These are phyloP conservation scores for Baudoinia panamericana DNA, from an alignment of 495 filamentous ascomycete species.

Conservation along the genomic window DNA sequence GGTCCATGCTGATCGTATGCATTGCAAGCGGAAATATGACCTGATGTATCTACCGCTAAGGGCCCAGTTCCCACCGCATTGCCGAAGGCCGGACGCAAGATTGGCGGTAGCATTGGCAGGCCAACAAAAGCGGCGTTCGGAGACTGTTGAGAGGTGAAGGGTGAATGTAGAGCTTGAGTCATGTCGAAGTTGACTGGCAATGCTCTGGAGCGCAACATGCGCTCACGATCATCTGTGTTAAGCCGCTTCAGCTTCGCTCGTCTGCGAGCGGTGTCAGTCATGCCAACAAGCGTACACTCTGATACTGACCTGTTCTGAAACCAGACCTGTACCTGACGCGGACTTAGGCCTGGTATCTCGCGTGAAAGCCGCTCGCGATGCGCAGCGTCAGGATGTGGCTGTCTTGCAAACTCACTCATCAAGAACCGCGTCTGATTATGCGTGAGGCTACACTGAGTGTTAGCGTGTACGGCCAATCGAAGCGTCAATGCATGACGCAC, in stretches of 20 bases:
- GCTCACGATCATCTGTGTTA: slow-evolving; percentile 82
- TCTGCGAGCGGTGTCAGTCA: slow-evolving; percentile 34
- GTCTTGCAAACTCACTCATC: slow-evolving; percentile 93
- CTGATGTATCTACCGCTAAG: slow-evolving; percentile 47
- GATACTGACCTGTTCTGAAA: slow-evolving; percentile 82
- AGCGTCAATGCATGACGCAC: background rate
- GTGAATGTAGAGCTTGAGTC: slow-evolving; percentile 76
- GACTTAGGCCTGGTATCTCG: slow-evolving; percentile 86
- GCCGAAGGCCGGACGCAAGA: slow-evolving; percentile 30
- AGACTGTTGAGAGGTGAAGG: slow-evolving; percentile 37
- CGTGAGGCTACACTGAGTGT: slow-evolving; percentile 52
- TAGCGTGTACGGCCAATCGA: background rate
- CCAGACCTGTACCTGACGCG: slow-evolving; percentile 95
- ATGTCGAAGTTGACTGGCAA: slow-evolving; percentile 89
- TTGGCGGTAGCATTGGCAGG: slow-evolving; percentile 44
- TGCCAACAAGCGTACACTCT: background rate
- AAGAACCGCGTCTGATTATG: slow-evolving; percentile 94
- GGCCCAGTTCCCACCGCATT: slow-evolving; percentile 42
- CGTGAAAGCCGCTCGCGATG: slow-evolving; percentile 80
- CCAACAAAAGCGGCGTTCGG: slow-evolving; percentile 34
- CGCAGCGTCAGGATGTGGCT: slow-evolving; percentile 87
- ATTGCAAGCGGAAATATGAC: slow-evolving; percentile 37
- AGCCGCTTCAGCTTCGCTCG: slow-evolving; percentile 91
- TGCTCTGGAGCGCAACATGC: slow-evolving; percentile 85
- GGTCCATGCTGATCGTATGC: slow-evolving; percentile 8